Conservation (phyloP, 148 eudicot species). For the Dianthus caryophyllus region DNA sequence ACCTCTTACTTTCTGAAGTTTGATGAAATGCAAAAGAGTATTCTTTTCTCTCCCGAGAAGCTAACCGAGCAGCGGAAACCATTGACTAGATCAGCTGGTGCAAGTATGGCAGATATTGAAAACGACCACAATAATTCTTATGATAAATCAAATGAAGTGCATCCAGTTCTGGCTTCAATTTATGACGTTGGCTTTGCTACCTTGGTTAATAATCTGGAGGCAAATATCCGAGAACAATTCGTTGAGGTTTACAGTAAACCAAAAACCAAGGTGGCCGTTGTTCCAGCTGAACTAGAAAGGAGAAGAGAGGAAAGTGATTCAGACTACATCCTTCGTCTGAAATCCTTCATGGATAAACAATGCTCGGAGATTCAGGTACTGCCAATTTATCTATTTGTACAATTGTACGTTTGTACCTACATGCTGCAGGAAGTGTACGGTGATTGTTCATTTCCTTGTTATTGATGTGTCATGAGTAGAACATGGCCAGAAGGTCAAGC, state of each 20-base stretch:
- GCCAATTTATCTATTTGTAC: neutral
- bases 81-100: constrained; percentile 70
- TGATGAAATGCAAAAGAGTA: constrained; percentile 80
- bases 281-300: constrained; percentile 86
- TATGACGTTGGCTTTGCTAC: constrained; percentile 63
- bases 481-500: neutral
- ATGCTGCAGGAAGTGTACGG: neutral
- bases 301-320: constrained; percentile 65
- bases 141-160: constrained; percentile 53
- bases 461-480: neutral
- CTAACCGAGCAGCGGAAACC: constrained; percentile 48
- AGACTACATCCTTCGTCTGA: constrained; percentile 70
- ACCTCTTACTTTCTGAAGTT: constrained; percentile 72
- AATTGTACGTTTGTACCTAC: neutral
- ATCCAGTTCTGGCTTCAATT: constrained; percentile 64
- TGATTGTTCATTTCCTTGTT: neutral
- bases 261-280: constrained; percentile 76
- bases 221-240: constrained; percentile 64
- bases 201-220: constrained; percentile 57
- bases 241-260: constrained; percentile 79
- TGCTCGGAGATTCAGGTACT: constrained; percentile 90
- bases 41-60: constrained; percentile 53
- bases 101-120: constrained; percentile 78
- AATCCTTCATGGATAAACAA: constrained; percentile 78
- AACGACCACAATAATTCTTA: constrained; percentile 46